These are phyloP conservation scores for Nitzschia sp. DNA, from an alignment of 108 stramenopile species.

Conservation along the genomic window DNA sequence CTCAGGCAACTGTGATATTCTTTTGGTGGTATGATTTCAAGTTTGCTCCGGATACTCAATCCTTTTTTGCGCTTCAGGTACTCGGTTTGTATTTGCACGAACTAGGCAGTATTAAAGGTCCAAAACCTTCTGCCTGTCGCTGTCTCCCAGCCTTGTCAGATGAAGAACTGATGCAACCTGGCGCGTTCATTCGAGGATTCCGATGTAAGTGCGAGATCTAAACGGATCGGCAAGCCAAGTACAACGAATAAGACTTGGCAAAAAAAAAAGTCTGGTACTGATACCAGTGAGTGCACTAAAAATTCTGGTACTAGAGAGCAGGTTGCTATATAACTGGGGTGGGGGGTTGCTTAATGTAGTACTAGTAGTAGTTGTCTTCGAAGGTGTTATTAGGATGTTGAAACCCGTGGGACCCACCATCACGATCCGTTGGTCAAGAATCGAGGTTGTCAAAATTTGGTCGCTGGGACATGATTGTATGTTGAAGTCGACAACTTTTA, in stretches of 20 bases:
- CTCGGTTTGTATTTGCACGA: slow-evolving; percentile 76
- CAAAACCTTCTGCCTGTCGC: slow-evolving; percentile 70
- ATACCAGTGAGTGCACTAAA: too few relatives aligned
- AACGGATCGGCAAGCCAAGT: too few relatives aligned
- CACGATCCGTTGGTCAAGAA: too few relatives aligned
- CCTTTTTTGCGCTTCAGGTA: slow-evolving; percentile 35
- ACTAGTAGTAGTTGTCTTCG: slow-evolving; percentile 3
- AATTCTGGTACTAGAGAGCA: too few relatives aligned
- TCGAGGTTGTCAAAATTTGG: too few relatives aligned
- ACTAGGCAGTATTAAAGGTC: slow-evolving; percentile 66
- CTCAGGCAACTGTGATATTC: background rate
- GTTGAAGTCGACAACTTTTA: too few relatives aligned
- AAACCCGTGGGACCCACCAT: background rate
- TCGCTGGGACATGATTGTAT: too few relatives aligned
- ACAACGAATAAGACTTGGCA: too few relatives aligned
- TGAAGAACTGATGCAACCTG: slow-evolving; percentile 74
- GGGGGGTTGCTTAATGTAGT: too few relatives aligned
- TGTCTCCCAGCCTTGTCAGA: slow-evolving; percentile 62
- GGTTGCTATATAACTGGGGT: too few relatives aligned
- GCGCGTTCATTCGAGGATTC: slow-evolving; percentile 74
- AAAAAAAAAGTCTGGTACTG: too few relatives aligned
- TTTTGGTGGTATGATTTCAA: background rate
- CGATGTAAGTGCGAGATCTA: slow-evolving; percentile 82
- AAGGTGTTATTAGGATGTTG: background rate
- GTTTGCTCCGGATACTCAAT: background rate